A percentile compares a stretch with the other conserved stretches of the same genome.
phyloP scores from a whole-genome alignment of 148 eudicot species.

The Polygonum aviculare region DNA sequence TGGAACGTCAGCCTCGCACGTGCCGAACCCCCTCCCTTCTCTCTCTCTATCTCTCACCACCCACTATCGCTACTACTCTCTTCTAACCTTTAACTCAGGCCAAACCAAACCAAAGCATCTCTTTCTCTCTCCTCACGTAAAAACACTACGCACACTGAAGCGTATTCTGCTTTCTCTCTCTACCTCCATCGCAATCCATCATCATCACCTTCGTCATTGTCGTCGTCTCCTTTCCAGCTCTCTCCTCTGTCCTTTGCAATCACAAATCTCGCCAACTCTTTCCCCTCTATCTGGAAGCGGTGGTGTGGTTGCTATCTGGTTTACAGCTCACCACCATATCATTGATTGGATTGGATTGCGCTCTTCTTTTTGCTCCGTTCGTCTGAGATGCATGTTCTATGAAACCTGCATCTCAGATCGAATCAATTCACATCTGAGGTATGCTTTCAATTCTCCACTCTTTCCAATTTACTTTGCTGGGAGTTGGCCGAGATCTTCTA shows the following conservation, averaged over 20 bases:
- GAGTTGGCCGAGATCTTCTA: slow-evolving; percentile 6
- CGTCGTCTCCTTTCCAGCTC: slow-evolving; percentile 12
- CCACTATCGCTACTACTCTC: background rate
- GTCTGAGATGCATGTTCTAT: slow-evolving; percentile 15
- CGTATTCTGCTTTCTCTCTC: slow-evolving; percentile 3
- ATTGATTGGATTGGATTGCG: background rate
- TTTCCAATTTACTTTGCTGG: background rate
- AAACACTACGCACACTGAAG: slow-evolving; percentile 8
- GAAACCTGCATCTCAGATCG: slow-evolving; percentile 16
- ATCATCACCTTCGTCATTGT: slow-evolving; percentile 12
- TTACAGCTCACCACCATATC: slow-evolving; percentile 7
- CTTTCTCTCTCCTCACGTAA: slow-evolving; percentile 10
- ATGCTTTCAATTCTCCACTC: background rate
- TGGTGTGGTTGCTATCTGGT: background rate
- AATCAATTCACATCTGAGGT: background rate
- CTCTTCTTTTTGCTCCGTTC: background rate
- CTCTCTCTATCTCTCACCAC: background rate
- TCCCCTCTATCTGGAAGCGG: background rate
- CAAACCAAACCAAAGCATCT: background rate
- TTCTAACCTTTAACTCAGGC: background rate
- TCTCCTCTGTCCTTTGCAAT: slow-evolving; percentile 13
- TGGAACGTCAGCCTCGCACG: slow-evolving; percentile 14
- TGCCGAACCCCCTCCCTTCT: slow-evolving; percentile 3
- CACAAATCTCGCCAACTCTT: background rate
- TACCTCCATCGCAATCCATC: slow-evolving; percentile 13